These are phyloP conservation scores for Ogataea sp. DNA, from an alignment of 805 yeast genomes.

Conservation along the genomic window DNA sequence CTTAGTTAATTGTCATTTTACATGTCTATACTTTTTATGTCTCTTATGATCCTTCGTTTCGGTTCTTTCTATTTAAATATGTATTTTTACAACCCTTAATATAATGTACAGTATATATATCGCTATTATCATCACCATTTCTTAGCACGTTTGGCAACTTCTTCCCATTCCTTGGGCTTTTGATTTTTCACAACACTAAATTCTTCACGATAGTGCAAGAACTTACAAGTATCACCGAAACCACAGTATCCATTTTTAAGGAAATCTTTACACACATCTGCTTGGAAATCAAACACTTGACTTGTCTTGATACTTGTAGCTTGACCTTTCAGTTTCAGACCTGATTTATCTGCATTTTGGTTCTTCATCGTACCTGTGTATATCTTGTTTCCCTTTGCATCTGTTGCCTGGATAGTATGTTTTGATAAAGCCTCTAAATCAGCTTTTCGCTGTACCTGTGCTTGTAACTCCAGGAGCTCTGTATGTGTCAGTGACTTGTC, in stretches of 20 bases:
- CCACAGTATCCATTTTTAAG: constrained; percentile 92
- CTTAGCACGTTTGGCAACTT: constrained; percentile 17
- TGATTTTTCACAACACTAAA: constrained; percentile 44
- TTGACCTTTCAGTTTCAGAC: constrained; percentile 16
- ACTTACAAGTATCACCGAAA: constrained; percentile 95
- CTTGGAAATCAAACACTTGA: constrained; percentile 76
- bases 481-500: constrained; percentile 4
- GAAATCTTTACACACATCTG: constrained; percentile 91
- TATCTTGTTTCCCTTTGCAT: constrained; percentile 13
- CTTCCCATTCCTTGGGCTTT: constrained; percentile 54
- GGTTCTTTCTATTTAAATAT: too few species aligned
- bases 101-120: background rate
- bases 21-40: too few species aligned
- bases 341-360: constrained; percentile 6
- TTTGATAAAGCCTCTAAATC: background rate
- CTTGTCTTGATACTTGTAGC: constrained; percentile 51
- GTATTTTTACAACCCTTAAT: background rate
- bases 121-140: background rate
- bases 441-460: constrained; percentile 6
- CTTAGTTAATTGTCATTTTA: background rate
- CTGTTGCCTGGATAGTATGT: constrained; percentile 1
- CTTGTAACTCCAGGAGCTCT: constrained; percentile 17
- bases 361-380: constrained; percentile 20
- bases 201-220: constrained; percentile 84
- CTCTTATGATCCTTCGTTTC: too few species aligned